These are phyloP conservation scores for Fusarium sacchari DNA, from an alignment of 2,329 filamentous ascomycete species.

Conservation along the genomic window DNA sequence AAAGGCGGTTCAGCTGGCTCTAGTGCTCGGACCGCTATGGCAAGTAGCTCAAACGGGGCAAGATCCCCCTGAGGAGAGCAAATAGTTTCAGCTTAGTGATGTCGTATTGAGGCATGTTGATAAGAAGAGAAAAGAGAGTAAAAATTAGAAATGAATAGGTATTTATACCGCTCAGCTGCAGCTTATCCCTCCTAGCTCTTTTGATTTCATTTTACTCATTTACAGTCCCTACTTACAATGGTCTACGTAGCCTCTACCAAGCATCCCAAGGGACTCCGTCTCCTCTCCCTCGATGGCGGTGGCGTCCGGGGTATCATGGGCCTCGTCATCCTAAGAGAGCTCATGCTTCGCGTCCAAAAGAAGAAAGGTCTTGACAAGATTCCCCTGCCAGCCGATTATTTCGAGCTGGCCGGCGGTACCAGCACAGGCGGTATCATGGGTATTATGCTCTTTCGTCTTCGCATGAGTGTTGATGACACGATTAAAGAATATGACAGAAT, in stretches of 20 bases:
- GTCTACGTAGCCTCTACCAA: not conserved
- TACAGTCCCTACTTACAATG: not conserved
- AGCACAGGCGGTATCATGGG: slow-evolving; percentile 35
- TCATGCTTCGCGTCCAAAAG: slow-evolving; percentile 3
- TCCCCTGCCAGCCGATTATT: slow-evolving; percentile 22
- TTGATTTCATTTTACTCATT: not conserved
- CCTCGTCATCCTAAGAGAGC: slow-evolving; percentile 8
- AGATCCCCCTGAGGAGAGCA: not conserved
- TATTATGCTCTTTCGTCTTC: slow-evolving; percentile 34
- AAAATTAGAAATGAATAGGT: rapidly evolving
- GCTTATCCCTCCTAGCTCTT: rapidly evolving
- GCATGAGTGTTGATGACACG: slow-evolving; percentile 27
- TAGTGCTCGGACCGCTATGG: not conserved
- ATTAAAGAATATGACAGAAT: slow-evolving; percentile 33
- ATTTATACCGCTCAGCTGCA: not conserved
- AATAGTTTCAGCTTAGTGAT: not conserved
- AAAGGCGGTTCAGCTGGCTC: not conserved
- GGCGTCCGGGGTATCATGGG: slow-evolving; percentile 15
- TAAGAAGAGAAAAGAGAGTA: not conserved
- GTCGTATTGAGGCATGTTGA: not conserved
- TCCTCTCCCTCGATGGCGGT: slow-evolving; percentile 1
- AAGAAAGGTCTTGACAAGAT: not conserved
- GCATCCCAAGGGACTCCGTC: slow-evolving; percentile 1
- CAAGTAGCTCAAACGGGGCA: not conserved
- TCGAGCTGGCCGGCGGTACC: slow-evolving; percentile 30